Conservation (phyloP, 345 rosid species). For the Melaleuca quinquenervia region DNA sequence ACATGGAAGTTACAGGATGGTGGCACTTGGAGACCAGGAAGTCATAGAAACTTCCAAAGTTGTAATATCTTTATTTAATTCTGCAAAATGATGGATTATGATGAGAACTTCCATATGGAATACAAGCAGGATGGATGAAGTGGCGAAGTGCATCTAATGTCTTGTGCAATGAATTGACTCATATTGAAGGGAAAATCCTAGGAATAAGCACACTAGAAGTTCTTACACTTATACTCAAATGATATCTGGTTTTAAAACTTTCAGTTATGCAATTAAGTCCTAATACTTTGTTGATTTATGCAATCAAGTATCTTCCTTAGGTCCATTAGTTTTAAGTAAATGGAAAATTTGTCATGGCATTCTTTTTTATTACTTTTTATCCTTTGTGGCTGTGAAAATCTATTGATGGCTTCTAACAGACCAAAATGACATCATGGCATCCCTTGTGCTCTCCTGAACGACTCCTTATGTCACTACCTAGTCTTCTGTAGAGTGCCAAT, state of each 20-base stretch:
- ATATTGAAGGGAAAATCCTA: background rate
- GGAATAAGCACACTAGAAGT: background rate
- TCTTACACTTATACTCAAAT: background rate
- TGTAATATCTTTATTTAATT: background rate
- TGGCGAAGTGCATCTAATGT: background rate
- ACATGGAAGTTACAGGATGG: background rate
- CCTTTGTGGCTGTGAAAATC: background rate
- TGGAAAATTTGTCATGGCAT: background rate
- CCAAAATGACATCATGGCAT: background rate
- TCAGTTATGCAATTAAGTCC: background rate
- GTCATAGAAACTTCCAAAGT: background rate
- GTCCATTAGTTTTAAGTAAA: background rate
- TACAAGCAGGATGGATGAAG: background rate
- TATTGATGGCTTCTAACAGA: background rate
- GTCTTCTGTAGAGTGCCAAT: background rate
- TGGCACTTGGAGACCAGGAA: background rate
- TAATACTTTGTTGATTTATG: background rate
- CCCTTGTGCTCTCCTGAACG: background rate
- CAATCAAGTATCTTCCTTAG: background rate
- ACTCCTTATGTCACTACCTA: background rate
- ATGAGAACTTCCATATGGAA: background rate
- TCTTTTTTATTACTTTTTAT: too few species aligned
- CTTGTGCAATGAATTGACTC: background rate
- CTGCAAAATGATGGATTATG: background rate
- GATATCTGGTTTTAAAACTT: background rate